These are phyloP conservation scores for Penstemon davidsonii DNA, from an alignment of 257 asterid species.

Conservation along the genomic window DNA sequence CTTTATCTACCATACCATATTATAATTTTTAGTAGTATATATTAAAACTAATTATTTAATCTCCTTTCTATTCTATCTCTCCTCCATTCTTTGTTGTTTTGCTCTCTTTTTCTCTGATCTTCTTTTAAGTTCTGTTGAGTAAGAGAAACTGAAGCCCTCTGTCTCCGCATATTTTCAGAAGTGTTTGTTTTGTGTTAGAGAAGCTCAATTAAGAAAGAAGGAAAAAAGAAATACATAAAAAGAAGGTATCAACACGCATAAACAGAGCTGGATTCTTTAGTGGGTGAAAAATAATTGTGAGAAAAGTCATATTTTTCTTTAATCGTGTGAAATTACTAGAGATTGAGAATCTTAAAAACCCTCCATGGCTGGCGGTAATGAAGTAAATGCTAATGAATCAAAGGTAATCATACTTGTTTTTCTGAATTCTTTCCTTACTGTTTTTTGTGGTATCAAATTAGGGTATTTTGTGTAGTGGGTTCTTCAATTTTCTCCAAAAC, in stretches of 20 bases:
- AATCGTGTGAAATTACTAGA: constrained; percentile 4
- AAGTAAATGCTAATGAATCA: constrained; percentile 52
- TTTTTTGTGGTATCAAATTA: constrained; percentile 16
- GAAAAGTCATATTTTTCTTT: not conserved
- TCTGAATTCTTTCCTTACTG: not conserved
- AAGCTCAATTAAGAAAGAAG: not conserved
- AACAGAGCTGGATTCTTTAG: constrained; percentile 1
- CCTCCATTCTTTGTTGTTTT: constrained; percentile 11
- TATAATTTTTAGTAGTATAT: constrained; percentile 2
- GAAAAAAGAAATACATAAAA: not conserved
- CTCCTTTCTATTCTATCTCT: constrained; percentile 8
- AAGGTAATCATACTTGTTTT: constrained; percentile 35
- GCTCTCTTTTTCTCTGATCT: constrained; percentile 26
- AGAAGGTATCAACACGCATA: not conserved
- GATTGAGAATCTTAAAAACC: constrained; percentile 11
- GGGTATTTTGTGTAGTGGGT: constrained; percentile 30
- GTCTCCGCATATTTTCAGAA: constrained; percentile 6
- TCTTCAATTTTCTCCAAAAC: constrained; percentile 1
- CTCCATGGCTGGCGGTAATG: constrained; percentile 55
- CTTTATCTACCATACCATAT: not conserved
- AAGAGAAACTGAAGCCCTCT: constrained; percentile 29
- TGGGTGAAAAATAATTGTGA: constrained; percentile 2
- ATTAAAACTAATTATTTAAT: not conserved
- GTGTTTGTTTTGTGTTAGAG: constrained; percentile 21
- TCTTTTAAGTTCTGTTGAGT: constrained; percentile 25